phyloP scores from a whole-genome alignment of 208 protist genomes.

The Leishmania tropica region DNA sequence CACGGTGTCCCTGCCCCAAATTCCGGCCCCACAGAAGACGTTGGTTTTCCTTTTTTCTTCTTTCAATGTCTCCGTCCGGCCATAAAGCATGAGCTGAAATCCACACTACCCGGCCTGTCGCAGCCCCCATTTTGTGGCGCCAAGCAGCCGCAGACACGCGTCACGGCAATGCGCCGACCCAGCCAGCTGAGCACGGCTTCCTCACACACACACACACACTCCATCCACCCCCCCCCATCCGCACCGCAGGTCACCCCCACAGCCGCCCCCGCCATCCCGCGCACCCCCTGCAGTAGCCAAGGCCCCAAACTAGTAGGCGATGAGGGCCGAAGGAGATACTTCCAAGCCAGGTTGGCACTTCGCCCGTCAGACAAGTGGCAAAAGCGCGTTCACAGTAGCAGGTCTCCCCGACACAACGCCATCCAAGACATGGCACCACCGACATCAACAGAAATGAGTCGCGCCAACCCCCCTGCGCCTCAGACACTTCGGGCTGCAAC shows the following conservation, averaged over 20 bases:
- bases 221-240: no score
- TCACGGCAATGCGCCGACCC: background rate
- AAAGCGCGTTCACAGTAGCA: background rate
- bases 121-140: background rate
- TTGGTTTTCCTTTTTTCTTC: no score
- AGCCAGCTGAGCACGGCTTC: background rate
- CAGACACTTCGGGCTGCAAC: background rate
- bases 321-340: background rate
- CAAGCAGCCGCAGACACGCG: background rate
- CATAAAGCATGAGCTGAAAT: background rate
- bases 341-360: background rate
- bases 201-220: background rate
- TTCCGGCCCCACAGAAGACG: no score
- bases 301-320: background rate
- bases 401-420: background rate
- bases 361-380: background rate
- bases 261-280: background rate
- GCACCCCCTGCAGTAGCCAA: background rate
- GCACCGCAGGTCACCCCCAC: background rate
- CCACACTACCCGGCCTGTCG: background rate
- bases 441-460: background rate
- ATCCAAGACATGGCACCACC: background rate
- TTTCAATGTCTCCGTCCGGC: no score
- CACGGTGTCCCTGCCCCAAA: no score
- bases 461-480: no score